Evolutionary conservation across 2,329 filamentous ascomycete species (phyloP).

Genomic region (Paraconiothyrium sp.): DNA sequence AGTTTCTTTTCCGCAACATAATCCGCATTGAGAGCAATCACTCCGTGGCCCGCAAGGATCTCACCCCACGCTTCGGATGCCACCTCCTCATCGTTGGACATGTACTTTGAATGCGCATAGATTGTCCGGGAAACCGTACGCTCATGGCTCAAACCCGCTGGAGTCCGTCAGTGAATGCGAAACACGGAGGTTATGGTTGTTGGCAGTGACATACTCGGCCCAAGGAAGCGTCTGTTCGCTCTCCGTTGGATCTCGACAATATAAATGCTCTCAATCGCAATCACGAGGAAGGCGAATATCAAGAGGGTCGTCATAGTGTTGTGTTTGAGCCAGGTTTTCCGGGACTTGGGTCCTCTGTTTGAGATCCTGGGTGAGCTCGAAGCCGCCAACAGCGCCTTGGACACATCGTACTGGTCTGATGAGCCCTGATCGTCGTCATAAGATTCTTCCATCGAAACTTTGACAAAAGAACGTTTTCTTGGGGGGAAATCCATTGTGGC

Average conservation of each 20-base stretch:
- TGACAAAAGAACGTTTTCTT: not conserved
- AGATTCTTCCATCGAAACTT: not conserved
- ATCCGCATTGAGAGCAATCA: slow-evolving; percentile 17
- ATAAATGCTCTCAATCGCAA: slow-evolving; percentile 8
- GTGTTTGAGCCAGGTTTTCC: not conserved
- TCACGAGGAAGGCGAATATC: not conserved
- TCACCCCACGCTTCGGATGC: slow-evolving; percentile 18
- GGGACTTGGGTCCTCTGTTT: not conserved
- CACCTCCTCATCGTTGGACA: slow-evolving; percentile 15
- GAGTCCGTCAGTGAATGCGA: not conserved
- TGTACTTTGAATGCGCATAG: slow-evolving; percentile 20
- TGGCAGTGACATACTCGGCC: slow-evolving; percentile 10
- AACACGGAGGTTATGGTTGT: not conserved
- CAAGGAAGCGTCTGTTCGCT: slow-evolving; percentile 7
- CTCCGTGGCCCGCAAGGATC: slow-evolving; percentile 20
- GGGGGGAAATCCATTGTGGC: not conserved
- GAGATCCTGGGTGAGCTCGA: not conserved
- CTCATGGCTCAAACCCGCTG: slow-evolving; percentile 16
- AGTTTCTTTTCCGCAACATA: slow-evolving; percentile 15
- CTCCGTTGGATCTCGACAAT: slow-evolving; percentile 5
- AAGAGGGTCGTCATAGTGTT: not conserved
- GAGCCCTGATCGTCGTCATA: slow-evolving; percentile 8
- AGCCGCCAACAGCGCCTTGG: not conserved
- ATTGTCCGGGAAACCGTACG: slow-evolving; percentile 14
- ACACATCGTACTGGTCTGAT: slow-evolving; percentile 1